Conservation (phyloP, 2,329 filamentous ascomycete genomes). For the Xylaria hypoxylon region DNA sequence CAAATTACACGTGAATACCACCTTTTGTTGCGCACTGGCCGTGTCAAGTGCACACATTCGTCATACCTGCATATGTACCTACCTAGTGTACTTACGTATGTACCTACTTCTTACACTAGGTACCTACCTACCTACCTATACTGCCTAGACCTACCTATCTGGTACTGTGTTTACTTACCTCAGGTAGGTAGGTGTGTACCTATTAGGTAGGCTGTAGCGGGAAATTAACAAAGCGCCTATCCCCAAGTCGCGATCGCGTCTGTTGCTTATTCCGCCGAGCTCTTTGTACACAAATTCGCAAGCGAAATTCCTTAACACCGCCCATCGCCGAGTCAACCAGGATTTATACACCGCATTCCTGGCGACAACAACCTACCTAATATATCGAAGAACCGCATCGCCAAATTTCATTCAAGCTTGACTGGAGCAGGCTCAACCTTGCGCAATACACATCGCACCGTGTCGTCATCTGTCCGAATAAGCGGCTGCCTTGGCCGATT, state of each 20-base stretch:
- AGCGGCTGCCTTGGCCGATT: conserved; percentile 20
- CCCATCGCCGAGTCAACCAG: conserved; percentile 34
- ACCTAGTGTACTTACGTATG: too few species aligned
- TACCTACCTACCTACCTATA: background rate
- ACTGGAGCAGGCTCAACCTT: conserved; percentile 17
- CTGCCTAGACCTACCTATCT: too few species aligned
- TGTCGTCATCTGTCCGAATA: background rate
- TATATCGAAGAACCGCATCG: conserved; percentile 15
- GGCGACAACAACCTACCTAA: conserved; percentile 2
- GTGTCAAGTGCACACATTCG: conserved; percentile 1
- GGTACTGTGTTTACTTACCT: conserved; percentile 11
- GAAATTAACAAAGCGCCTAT: conserved; percentile 30
- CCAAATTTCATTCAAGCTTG: background rate
- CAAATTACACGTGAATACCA: conserved; percentile 35
- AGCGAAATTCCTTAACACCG: conserved; percentile 30
- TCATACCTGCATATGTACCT: conserved; percentile 8
- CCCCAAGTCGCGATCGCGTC: conserved; percentile 43
- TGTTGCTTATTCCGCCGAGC: conserved; percentile 14
- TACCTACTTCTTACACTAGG: background rate
- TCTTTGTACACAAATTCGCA: conserved; percentile 37
- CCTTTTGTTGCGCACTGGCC: conserved; percentile 2
- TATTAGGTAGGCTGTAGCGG: conserved; percentile 7
- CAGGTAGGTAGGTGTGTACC: conserved; percentile 1
- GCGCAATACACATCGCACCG: conserved; percentile 8
- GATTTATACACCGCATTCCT: conserved; percentile 13